These are phyloP conservation scores for Cucurbita pepo DNA, from an alignment of 306 rosid genomes.

Conservation along the genomic window DNA sequence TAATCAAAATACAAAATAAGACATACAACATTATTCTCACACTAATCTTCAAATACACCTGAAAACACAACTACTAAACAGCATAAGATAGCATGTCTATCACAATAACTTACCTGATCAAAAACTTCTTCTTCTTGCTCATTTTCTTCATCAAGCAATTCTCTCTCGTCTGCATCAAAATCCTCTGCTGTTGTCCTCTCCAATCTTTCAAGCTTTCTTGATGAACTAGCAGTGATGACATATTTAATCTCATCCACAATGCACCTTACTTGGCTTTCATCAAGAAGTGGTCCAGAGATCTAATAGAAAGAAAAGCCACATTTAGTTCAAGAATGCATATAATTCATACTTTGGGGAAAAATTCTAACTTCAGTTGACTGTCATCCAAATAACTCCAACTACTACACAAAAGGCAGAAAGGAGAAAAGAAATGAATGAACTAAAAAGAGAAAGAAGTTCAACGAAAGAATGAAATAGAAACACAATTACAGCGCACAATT, in stretches of 20 bases:
- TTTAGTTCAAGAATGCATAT: neutral
- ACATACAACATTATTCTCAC: neutral
- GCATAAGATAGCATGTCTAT: neutral
- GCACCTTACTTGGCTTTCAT: conserved; percentile 76
- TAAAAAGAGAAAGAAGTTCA: neutral
- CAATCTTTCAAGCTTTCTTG: conserved; percentile 75
- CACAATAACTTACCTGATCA: conserved; percentile 60
- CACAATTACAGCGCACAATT: no score
- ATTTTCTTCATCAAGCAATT: conserved; percentile 90
- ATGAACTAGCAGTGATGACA: conserved; percentile 90
- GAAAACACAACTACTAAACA: neutral
- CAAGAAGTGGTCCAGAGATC: conserved; percentile 81
- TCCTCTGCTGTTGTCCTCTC: conserved; percentile 91
- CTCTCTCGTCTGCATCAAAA: conserved; percentile 90
- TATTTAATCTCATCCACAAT: conserved; percentile 80
- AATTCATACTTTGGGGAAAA: neutral
- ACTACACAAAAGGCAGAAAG: neutral
- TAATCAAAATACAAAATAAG: conserved; percentile 10
- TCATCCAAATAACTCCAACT: neutral
- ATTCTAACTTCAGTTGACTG: neutral
- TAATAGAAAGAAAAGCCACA: conserved; percentile 1
- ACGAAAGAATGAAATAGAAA: no score
- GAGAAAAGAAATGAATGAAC: neutral
- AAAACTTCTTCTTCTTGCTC: conserved; percentile 99
- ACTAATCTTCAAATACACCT: neutral